These are phyloP conservation scores for Cyclotella atomus DNA, from an alignment of 108 stramenopile genomes.

Conservation along the genomic window DNA sequence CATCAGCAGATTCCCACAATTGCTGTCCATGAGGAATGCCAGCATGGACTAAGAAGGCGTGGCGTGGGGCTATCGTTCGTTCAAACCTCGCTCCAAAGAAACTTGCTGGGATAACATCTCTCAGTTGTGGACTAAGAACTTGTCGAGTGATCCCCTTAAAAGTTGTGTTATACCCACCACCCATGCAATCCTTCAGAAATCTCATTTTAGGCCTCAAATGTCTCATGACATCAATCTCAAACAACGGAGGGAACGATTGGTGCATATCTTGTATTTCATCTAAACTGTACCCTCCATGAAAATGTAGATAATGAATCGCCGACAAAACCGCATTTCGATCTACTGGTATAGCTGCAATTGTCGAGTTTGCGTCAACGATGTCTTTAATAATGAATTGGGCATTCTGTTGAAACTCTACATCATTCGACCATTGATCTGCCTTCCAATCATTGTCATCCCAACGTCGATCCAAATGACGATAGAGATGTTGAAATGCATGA, in stretches of 20 bases:
- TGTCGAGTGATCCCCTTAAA: neutral
- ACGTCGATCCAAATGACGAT: constrained; percentile 61
- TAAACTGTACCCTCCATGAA: constrained; percentile 55
- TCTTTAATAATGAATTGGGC: neutral
- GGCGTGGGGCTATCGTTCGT: constrained; percentile 74
- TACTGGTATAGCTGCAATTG: constrained; percentile 2
- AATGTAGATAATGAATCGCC: constrained; percentile 62
- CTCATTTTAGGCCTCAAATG: constrained; percentile 82
- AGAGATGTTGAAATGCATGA: constrained; percentile 77
- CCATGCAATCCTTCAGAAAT: constrained; percentile 72
- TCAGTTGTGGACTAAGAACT: constrained; percentile 21
- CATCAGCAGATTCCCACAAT: constrained; percentile 49
- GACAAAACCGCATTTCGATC: constrained; percentile 39
- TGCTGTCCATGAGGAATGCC: constrained; percentile 30
- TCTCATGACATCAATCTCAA: constrained; percentile 63
- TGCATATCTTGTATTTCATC: constrained; percentile 65
- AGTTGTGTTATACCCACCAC: neutral
- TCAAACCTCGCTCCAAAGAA: constrained; percentile 83
- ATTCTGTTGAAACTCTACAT: constrained; percentile 5
- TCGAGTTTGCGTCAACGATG: constrained; percentile 11
- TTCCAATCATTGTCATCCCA: constrained; percentile 48
- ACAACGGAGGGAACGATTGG: constrained; percentile 69
- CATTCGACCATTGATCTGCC: constrained; percentile 1
- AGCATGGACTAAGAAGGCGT: constrained; percentile 74
- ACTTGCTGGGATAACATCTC: constrained; percentile 56